phyloP scores from a whole-genome alignment of 1,139 yeast genomes.

The Nadsonia commutata region DNA sequence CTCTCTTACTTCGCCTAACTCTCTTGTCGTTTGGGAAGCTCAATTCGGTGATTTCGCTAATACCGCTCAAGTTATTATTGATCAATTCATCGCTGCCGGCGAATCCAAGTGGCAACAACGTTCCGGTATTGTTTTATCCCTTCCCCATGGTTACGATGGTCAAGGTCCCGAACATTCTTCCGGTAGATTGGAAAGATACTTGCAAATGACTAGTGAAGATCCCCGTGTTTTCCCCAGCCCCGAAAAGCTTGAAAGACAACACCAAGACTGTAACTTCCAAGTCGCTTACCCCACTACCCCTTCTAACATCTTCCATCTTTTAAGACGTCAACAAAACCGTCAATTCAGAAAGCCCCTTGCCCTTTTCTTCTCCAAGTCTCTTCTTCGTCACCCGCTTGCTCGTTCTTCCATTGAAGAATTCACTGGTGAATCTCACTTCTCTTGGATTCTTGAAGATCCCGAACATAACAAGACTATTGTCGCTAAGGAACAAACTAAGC shows the following conservation, averaged over 20 bases:
- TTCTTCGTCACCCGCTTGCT: constrained; percentile 96
- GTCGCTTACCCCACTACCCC: constrained; percentile 98
- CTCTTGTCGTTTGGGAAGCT: constrained; percentile 97
- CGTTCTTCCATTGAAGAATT: constrained; percentile 73
- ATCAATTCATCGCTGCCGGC: constrained; percentile 93
- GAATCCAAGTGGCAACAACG: constrained; percentile 99
- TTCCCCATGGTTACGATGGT: constrained; percentile 99
- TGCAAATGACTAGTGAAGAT: constrained; percentile 93
- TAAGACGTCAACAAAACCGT: constrained; percentile 99
- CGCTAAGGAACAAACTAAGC: constrained; percentile 73
- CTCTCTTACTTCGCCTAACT: constrained; percentile 93
- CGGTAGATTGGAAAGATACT: constrained; percentile 93
- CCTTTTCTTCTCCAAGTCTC: constrained; percentile 79
- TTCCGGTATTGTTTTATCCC: constrained; percentile 84
- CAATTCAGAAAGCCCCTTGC: constrained; percentile 95
- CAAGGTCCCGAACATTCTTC: constrained; percentile 99
- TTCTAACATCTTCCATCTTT: constrained; percentile 86
- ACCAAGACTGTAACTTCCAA: constrained; percentile 97
- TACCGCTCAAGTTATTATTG: constrained; percentile 95
- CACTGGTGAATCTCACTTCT: constrained; percentile 83
- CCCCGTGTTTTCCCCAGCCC: constrained; percentile 83
- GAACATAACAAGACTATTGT: constrained; percentile 67
- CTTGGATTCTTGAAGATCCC: constrained; percentile 88
- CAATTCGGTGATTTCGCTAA: constrained; percentile 99
- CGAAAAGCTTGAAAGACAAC: constrained; percentile 88